phyloP scores from a whole-genome alignment of 345 rosid species.

The Leavenworthia alabamica region DNA sequence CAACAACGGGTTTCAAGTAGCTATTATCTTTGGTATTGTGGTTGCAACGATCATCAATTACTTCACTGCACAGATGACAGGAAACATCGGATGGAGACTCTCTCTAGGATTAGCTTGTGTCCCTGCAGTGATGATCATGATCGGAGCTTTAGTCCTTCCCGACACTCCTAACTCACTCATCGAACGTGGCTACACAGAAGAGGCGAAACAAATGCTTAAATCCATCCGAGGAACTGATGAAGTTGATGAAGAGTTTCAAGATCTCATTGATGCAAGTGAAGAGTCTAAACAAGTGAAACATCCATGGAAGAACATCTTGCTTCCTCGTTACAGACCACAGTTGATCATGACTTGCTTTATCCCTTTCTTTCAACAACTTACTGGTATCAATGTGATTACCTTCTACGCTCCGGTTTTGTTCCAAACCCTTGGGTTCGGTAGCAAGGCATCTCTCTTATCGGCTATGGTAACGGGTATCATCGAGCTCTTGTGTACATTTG shows the following conservation, averaged over 20 bases:
- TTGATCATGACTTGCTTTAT: constrained; percentile 41
- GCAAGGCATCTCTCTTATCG: constrained; percentile 61
- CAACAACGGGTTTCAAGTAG: constrained; percentile 73
- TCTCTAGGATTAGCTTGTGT: constrained; percentile 63
- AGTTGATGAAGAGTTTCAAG: constrained; percentile 59
- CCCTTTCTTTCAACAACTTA: constrained; percentile 72
- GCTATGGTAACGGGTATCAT: constrained; percentile 61
- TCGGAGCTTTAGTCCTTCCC: constrained; percentile 60
- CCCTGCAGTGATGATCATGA: constrained; percentile 54
- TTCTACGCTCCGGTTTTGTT: constrained; percentile 75
- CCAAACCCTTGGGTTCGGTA: constrained; percentile 65
- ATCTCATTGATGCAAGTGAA: constrained; percentile 50
- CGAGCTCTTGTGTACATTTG: constrained; percentile 52
- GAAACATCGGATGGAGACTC: constrained; percentile 71
- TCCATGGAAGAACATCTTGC: constrained; percentile 61
- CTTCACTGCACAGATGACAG: constrained; percentile 42
- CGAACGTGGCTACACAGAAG: constrained; percentile 54
- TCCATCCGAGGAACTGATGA: constrained; percentile 48
- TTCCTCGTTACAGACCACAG: constrained; percentile 57
- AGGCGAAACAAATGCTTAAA: constrained; percentile 51
- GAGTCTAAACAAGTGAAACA: constrained; percentile 50
- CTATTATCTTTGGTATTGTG: constrained; percentile 63
- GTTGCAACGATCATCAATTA: constrained; percentile 63
- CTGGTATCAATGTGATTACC: constrained; percentile 70
- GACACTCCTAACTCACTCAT: constrained; percentile 78